A percentile compares a stretch with the other conserved stretches of the same genome.
Conservation (phyloP, 2,329 filamentous ascomycete species). For the Diaporthe aspalathi region DNA sequence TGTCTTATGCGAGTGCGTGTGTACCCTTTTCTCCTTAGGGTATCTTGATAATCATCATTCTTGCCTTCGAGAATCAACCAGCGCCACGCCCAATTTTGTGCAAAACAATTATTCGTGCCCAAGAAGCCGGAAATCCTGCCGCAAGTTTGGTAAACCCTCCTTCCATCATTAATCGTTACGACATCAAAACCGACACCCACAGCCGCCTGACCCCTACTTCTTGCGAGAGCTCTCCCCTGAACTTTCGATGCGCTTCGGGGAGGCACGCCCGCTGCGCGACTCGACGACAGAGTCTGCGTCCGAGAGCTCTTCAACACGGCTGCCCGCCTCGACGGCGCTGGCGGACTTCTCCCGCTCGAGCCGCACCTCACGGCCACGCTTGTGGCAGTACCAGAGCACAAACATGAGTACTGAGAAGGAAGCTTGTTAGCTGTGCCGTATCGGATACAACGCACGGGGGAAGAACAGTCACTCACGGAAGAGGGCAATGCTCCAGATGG, state of each 20-base stretch:
- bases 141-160: not conserved
- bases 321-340: constrained; percentile 39
- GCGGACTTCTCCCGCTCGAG: constrained; percentile 68
- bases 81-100: not conserved
- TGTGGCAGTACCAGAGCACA: constrained; percentile 98
- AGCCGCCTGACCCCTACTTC: not conserved
- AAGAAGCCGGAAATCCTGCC: not conserved
- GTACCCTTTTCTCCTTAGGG: not conserved
- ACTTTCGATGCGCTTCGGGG: constrained; percentile 32
- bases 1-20: not conserved
- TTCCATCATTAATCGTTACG: not conserved
- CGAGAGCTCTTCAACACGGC: constrained; percentile 61
- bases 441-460: not conserved
- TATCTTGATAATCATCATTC: constrained; percentile 10
- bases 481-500: constrained; percentile 88
- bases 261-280: constrained; percentile 23
- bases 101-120: not conserved
- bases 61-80: not conserved
- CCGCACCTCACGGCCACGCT: constrained; percentile 87
- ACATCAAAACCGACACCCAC: not conserved
- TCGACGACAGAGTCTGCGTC: constrained; percentile 46
- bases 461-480: constrained; percentile 73
- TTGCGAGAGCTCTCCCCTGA: constrained; percentile 5
- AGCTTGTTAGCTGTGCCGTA: not conserved
- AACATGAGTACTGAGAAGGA: constrained; percentile 80